Conservation (phyloP, 805 yeast genomes). For the Pichia pseudocactophila region DNA sequence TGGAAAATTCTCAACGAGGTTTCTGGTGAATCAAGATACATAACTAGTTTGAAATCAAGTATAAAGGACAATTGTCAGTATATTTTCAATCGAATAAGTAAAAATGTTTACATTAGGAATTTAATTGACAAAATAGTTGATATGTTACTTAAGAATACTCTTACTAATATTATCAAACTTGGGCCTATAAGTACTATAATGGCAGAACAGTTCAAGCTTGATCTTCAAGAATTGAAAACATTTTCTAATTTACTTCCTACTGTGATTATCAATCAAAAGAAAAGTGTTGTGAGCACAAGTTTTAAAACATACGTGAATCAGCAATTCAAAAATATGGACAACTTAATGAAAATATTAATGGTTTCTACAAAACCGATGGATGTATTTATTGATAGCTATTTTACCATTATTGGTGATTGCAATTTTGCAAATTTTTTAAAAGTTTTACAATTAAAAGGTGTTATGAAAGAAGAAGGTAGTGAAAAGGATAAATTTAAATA, state of each 20-base stretch:
- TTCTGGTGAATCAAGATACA: constrained; percentile 64
- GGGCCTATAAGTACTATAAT: constrained; percentile 61
- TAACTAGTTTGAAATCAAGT: constrained; percentile 44
- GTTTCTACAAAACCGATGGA: constrained; percentile 60
- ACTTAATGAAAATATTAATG: constrained; percentile 58
- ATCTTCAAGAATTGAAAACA: constrained; percentile 55
- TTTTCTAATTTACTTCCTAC: constrained; percentile 42
- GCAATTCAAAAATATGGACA: constrained; percentile 35
- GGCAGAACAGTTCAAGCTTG: constrained; percentile 77
- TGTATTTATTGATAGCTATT: constrained; percentile 54
- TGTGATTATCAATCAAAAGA: constrained; percentile 30
- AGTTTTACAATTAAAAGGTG: constrained; percentile 54
- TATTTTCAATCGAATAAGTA: constrained; percentile 50
- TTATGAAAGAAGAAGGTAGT: constrained; percentile 21
- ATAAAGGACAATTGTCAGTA: constrained; percentile 36
- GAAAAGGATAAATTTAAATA: constrained; percentile 31
- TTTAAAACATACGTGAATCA: constrained; percentile 21
- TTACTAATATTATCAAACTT: constrained; percentile 47
- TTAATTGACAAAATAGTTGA: constrained; percentile 74
- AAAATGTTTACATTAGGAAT: constrained; percentile 64
- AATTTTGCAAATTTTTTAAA: constrained; percentile 55
- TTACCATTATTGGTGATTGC: constrained; percentile 57
- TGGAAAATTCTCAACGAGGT: constrained; percentile 63
- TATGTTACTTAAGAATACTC: constrained; percentile 43
- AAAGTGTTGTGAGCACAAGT: constrained; percentile 20